Conservation (phyloP, 2,329 filamentous ascomycete species). For the Hymenoscyphus infarciens region DNA sequence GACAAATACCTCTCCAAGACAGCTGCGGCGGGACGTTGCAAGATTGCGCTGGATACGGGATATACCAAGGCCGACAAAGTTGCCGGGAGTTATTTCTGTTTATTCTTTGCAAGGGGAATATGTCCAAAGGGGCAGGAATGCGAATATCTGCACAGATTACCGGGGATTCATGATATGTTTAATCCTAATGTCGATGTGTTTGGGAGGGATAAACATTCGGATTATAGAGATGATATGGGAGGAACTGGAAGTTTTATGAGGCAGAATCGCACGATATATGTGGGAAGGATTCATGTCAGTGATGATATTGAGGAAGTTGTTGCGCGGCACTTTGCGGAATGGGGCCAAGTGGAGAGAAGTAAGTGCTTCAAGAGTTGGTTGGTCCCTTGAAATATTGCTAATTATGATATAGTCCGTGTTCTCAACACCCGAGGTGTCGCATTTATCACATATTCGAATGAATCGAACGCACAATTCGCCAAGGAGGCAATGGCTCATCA, state of each 20-base stretch:
- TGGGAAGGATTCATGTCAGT: slow-evolving; percentile 89
- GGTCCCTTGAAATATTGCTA: slow-evolving; percentile 17
- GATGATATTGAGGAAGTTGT: slow-evolving; percentile 98
- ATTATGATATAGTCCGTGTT: slow-evolving; percentile 57
- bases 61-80: slow-evolving; percentile 76
- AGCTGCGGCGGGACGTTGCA: slow-evolving; percentile 80
- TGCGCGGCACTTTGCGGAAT: slow-evolving; percentile 91
- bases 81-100: slow-evolving; percentile 82
- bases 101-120: slow-evolving; percentile 81
- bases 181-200: slow-evolving; percentile 96
- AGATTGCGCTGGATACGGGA: slow-evolving; percentile 73
- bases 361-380: slow-evolving; percentile 25
- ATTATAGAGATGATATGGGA: slow-evolving; percentile 97
- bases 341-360: slow-evolving; percentile 84
- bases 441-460: slow-evolving; percentile 91
- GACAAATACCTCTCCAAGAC: slow-evolving; percentile 84
- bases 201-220: slow-evolving; percentile 84
- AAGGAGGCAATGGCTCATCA: slow-evolving; percentile 97
- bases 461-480: slow-evolving; percentile 85
- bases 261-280: slow-evolving; percentile 89
- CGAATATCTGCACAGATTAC: slow-evolving; percentile 87
- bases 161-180: slow-evolving; percentile 82
- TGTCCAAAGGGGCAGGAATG: slow-evolving; percentile 89
- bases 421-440: slow-evolving; percentile 86
- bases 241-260: slow-evolving; percentile 92